Evolutionary conservation across 75 land plant species (phyloP), one percentile per base, ranked within the genome.

Genomic region (Isoetes taiwanensis): DNA sequence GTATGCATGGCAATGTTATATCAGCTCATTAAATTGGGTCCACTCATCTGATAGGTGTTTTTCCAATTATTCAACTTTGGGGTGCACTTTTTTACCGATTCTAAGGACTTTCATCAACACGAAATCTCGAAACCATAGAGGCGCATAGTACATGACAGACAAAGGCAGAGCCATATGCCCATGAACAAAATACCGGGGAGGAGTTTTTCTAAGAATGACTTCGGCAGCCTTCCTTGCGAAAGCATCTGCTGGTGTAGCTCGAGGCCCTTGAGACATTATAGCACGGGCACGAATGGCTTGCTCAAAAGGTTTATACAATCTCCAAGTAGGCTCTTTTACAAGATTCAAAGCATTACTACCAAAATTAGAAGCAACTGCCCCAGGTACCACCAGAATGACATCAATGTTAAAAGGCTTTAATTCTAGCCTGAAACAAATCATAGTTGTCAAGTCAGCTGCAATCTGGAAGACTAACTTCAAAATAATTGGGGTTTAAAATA

Each of bases 391-490:
- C 14, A 61, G 73, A 1, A 88, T 78, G 5, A 88, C 90, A 61
- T 84, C 76, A 16, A 94, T 80, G 17, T 82, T 82, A 23, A 88
- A 76, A 35, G 72, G 78, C 39, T 53, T 59, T 6, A 93, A 72
- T 68, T 93, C 98, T 70, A 80, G 34, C 59, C 98, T 93, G 78
- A 67, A 56, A 26, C n/a, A n/a, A n/a, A n/a, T n/a, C n/a, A n/a
- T n/a, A n/a, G n/a, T n/a, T n/a, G n/a, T n/a, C n/a, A n/a, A n/a
- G n/a, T n/a, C n/a, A n/a, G n/a, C n/a, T n/a, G n/a, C n/a, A n/a
- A n/a, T n/a, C n/a, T n/a, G n/a, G n/a, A n/a, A n/a, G n/a, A n/a
- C n/a, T n/a, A n/a, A n/a, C n/a, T n/a, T n/a, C n/a, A n/a, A n/a
- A n/a, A n/a, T n/a, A n/a, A n/a, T n/a, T n/a, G n/a, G n/a, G n/a